phyloP scores from a whole-genome alignment of 306 rosid species.

The Elaeagnus macrophylla region DNA sequence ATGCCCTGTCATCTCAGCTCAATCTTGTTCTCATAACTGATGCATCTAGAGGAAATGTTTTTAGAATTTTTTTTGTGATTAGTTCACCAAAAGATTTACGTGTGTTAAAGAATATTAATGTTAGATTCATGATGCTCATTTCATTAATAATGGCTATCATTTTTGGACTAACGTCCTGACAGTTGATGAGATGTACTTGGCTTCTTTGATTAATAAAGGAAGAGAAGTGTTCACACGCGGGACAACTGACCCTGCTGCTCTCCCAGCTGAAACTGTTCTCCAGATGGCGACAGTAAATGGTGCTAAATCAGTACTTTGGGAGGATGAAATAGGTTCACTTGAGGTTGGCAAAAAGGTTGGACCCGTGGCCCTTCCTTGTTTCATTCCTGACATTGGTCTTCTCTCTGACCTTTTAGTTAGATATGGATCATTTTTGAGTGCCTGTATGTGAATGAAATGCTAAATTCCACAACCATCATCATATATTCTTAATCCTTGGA shows the following conservation, averaged over 20 bases:
- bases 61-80: no score
- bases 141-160: constrained; percentile 7
- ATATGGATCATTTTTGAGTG: no score
- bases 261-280: constrained; percentile 64
- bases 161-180: constrained; percentile 25
- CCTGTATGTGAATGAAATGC: background rate
- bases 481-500: background rate
- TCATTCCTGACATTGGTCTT: constrained; percentile 10
- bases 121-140: background rate
- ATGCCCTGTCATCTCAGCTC: no score
- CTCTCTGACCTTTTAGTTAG: background rate
- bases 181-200: constrained; percentile 91
- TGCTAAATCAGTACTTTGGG: constrained; percentile 74
- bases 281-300: constrained; percentile 70
- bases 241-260: constrained; percentile 64
- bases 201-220: constrained; percentile 84
- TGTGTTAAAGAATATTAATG: constrained; percentile 3
- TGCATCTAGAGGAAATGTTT: no score
- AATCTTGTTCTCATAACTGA: no score
- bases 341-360: constrained; percentile 88
- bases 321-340: constrained; percentile 73
- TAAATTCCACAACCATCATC: background rate
- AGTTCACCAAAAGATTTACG: no score
- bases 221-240: constrained; percentile 54
- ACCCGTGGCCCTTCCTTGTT: constrained; percentile 6